A percentile compares a stretch with the other conserved stretches of the same genome.
Conservation (phyloP, 768 basidiomycete species). For the Candolleomyces efflorescens region DNA sequence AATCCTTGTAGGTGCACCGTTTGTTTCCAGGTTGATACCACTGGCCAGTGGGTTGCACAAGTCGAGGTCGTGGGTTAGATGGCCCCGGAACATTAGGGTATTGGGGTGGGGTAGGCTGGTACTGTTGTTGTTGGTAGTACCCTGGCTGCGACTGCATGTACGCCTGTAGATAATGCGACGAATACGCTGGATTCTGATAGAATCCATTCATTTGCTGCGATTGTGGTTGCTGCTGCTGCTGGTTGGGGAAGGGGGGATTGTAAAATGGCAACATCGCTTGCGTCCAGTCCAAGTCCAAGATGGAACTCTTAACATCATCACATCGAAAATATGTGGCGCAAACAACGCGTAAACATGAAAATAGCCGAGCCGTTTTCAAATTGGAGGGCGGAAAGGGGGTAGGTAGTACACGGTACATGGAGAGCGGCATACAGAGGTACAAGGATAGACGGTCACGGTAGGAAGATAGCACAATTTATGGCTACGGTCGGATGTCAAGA, state of each 20-base stretch:
- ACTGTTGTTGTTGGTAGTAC: slow-evolving; percentile 7
- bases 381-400: background rate
- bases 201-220: background rate
- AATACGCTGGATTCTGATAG: slow-evolving; percentile 23
- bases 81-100: background rate
- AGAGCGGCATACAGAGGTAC: background rate
- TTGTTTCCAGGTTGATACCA: slow-evolving; percentile 64
- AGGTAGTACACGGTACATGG: slow-evolving; percentile 1
- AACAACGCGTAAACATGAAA: slow-evolving; percentile 8
- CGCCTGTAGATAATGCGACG: slow-evolving; percentile 55
- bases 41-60: slow-evolving; percentile 16
- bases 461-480: background rate
- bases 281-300: background rate
- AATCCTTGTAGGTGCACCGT: slow-evolving; percentile 61
- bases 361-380: slow-evolving; percentile 3
- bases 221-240: background rate
- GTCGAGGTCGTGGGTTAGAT: background rate
- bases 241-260: background rate
- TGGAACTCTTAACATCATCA: slow-evolving; percentile 1
- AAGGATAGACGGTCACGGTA: background rate
- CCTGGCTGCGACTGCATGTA: slow-evolving; percentile 33
- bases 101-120: slow-evolving; percentile 4
- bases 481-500: slow-evolving; percentile 6
- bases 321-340: slow-evolving; percentile 1
- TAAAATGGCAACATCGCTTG: background rate